Base-by-base conservation (phyloP, 129 eudicot genomes). In the Tagetes patula region DNA sequence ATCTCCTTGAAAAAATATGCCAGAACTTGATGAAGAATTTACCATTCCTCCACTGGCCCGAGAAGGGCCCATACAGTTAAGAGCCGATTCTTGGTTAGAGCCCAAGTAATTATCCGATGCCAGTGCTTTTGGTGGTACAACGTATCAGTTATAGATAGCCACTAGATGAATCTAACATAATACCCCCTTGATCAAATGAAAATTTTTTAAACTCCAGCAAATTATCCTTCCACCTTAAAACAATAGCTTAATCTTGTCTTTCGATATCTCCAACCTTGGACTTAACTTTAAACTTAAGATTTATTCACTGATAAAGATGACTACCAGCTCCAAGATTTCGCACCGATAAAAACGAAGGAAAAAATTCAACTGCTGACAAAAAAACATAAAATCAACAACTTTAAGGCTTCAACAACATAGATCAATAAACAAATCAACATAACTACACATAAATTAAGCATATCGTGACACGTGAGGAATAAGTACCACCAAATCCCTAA, bases 21-120 rank as follows among this genome's bases (percentile, higher is more conserved):
- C 93, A 12, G 93, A 90, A 73, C 85, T 84, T 48, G 90, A 82
- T 54, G 96, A 81, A 45, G 96, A 83, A 67, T 90, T 88, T 67
- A 86, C 54, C 62, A 79, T 56, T 56, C 87, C 94, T 60, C 85
- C 96, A 63, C 84, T 85, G 80, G 88, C 81, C 82, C 93, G 80
- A 76, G 90, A 81, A 63, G 93, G 88, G 75, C 79, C 91, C 96
- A 83, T 87, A 2, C 58, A 70, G 6, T 75, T 70, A 77, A 84
- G 75, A n/a, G 69, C 54, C 55, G 71, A 73, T 50, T 75, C 82
- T 60, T 77, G 83, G 83, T 85, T 55, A 74, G 81, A 64, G 12
- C 83, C 81, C 72, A 82, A 78, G 80, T 85, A 82, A 36, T 77
- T 78, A 72, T 85, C 87, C 81, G 81, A 80, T 62, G 83, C 89